Percentiles rank a stretch among this genome's conserved stretches.
Conservation (phyloP, 1,284 basidiomycete species). For the Austroboletus niveus region DNA sequence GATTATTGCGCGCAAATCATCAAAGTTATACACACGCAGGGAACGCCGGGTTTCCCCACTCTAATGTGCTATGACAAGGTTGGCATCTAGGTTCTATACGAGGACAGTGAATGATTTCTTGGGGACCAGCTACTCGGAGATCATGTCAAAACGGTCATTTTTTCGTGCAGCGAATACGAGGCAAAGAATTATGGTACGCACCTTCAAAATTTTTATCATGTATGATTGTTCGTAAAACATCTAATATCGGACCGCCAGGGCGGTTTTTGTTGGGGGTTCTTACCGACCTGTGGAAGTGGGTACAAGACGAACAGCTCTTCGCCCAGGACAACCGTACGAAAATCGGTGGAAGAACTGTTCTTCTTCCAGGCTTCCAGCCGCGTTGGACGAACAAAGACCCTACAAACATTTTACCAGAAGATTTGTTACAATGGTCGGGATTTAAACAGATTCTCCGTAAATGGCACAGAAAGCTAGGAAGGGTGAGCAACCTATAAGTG, state of each 20-base stretch:
- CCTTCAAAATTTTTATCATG: constrained; percentile 2
- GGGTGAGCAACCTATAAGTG: constrained; percentile 38
- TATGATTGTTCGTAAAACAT: not conserved
- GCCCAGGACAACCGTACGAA: constrained; percentile 67
- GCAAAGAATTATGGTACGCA: constrained; percentile 86
- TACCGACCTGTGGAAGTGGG: constrained; percentile 77
- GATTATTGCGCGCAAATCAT: constrained; percentile 93
- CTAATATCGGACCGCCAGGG: constrained; percentile 42
- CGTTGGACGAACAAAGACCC: constrained; percentile 47
- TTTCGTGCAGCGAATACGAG: constrained; percentile 94
- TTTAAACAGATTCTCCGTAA: constrained; percentile 76
- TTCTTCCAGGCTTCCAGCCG: constrained; percentile 65
- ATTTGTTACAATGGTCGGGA: constrained; percentile 65
- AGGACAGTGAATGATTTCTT: constrained; percentile 9
- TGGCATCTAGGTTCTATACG: constrained; percentile 10
- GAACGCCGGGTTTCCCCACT: constrained; percentile 86
- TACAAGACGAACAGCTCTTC: constrained; percentile 63
- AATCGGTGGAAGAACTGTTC: constrained; percentile 58
- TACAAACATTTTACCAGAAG: constrained; percentile 43
- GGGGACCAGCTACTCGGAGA: constrained; percentile 71
- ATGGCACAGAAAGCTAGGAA: constrained; percentile 76
- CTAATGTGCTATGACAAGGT: constrained; percentile 86
- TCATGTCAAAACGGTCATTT: constrained; percentile 81
- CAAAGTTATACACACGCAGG: constrained; percentile 81
- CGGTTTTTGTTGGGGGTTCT: constrained; percentile 83